These are phyloP conservation scores for Podila clonocystis DNA, from an alignment of 192 early-diverging fungal species.

Conservation along the genomic window DNA sequence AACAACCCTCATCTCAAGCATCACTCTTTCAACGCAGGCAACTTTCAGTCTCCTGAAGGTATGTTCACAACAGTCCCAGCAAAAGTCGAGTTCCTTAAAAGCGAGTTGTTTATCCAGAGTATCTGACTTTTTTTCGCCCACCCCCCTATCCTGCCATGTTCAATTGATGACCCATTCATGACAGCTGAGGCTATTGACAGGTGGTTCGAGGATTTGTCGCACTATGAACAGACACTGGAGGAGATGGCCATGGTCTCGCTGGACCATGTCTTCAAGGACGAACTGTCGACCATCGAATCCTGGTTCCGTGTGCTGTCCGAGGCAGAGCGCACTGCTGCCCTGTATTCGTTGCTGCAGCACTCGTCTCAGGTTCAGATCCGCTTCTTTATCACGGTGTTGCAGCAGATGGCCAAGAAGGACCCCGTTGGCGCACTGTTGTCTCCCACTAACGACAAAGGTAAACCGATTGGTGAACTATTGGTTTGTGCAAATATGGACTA, in stretches of 20 bases:
- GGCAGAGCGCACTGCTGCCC: constrained; percentile 90
- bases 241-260: constrained; percentile 85
- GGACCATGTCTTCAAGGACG: constrained; percentile 89
- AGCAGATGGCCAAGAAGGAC: constrained; percentile 92
- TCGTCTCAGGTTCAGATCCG: constrained; percentile 91
- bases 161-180: not conserved
- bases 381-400: constrained; percentile 93
- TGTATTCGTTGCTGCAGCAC: constrained; percentile 93
- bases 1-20: constrained; percentile 26
- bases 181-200: constrained; percentile 79
- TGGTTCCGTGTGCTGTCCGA: constrained; percentile 94
- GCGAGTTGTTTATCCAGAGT: not conserved
- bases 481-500: too few species aligned
- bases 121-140: not conserved
- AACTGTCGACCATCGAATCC: constrained; percentile 91
- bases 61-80: not conserved
- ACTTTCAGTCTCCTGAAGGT: constrained; percentile 50
- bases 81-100: not conserved
- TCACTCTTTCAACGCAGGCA: constrained; percentile 32
- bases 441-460: constrained; percentile 63
- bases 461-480: constrained; percentile 1
- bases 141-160: not conserved
- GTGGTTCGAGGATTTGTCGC: constrained; percentile 92
- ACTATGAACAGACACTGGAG: constrained; percentile 92
- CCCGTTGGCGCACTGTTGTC: constrained; percentile 68